Base-by-base conservation (phyloP, 2,329 filamentous ascomycete genomes). In the Venturia oleaginea region DNA sequence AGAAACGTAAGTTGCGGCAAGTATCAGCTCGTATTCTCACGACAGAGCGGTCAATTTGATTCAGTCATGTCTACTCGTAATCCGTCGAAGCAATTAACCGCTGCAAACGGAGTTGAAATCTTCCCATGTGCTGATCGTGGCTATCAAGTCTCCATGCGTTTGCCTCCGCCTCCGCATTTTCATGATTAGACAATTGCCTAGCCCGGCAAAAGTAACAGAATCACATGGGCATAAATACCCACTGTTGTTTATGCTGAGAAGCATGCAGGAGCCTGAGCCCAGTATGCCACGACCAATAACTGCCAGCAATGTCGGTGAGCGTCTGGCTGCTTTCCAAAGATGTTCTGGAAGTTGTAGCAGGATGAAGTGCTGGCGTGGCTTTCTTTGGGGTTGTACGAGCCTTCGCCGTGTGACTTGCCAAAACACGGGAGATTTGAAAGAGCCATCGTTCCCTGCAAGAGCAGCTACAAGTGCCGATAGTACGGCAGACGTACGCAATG, bases 91-190 rank as follows among this genome's bases (percentile, higher is more conserved):
- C 51, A 30, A 32, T 19, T 34, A 32, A 57, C 27, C 51, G 51
- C 51, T 57, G 30, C 51, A 34, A 19, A 57, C 27, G 27, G 51
- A 57, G 11, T 54, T 22, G 19, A 32, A 27, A 57, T 10, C 27
- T 34, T n/a, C 51, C 51, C 51, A 57, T 57, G 51, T 57, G 51
- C 51, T 57, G 30, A 57, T 57, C 51, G 13, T 5, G 15, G 3
- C 30, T 27, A 17, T 27, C 24, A 15, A 34, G 27, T 8, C 51
- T 57, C 27, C 15, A 57, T 57, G 15, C 15, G 30, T 57, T 57
- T 57, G 30, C 51, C 51, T 34, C 51, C 51, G 30, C 51, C 51
- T 57, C 51, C 51, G 51, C 51, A 57, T 34, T 57, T 57, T 34
- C 15, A 15, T n/a, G 27, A 15, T 4, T 17, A 57, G 19, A 15